Evolutionary conservation across 2,329 filamentous ascomycete species (phyloP), one percentile per base, ranked within the genome.

Genomic region (Nannizziopsis arthrosporioides): DNA sequence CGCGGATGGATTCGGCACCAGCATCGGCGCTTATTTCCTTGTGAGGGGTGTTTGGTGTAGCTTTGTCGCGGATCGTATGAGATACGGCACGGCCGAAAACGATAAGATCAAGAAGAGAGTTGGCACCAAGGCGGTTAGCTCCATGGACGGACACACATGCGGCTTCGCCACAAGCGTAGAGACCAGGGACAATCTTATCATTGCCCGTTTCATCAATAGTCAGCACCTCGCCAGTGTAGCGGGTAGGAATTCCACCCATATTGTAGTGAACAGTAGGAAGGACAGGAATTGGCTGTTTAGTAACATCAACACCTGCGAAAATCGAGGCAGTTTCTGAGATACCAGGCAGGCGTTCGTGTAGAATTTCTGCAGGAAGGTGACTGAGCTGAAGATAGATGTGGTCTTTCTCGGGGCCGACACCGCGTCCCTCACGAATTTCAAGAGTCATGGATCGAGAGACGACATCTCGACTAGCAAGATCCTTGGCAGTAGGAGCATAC

Each of bases 181-280:
- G 80, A 68, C 90, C 90, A 50, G 87, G 88, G 17, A 98, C 92
- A 58, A 94, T 78, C 76, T 94, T 78, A 73, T 96, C 92, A 50
- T 94, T 80, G 57, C 92, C 92, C 53, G 79, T 68, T 63, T 85
- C 82, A 59, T 95, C 87, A 45, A 94, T 74, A 14, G 87, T 93
- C 58, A 98, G 71, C 53, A 96, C 92, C 73, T 98, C 88, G 68
- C 92, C 90, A 54, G 87, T 95, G 77, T 94, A 96, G 63, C 86
- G 87, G 57, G 92, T 96, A 45, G 90, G 90, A 59, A 98, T 95
- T 77, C 92, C 90, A 70, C 90, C 90, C 92, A 96, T 98, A 78
- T 95, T 95, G 79, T 98, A 98, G 77, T 98, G 89, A 57, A 95
- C 90, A 39, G 90, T 96, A 50, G 90, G 90, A 54, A 96, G 77